Evolutionary conservation across 805 yeast genomes (phyloP), one percentile per base, ranked within the genome.

Genomic region (Wickerhamomyces chaumierensis): DNA sequence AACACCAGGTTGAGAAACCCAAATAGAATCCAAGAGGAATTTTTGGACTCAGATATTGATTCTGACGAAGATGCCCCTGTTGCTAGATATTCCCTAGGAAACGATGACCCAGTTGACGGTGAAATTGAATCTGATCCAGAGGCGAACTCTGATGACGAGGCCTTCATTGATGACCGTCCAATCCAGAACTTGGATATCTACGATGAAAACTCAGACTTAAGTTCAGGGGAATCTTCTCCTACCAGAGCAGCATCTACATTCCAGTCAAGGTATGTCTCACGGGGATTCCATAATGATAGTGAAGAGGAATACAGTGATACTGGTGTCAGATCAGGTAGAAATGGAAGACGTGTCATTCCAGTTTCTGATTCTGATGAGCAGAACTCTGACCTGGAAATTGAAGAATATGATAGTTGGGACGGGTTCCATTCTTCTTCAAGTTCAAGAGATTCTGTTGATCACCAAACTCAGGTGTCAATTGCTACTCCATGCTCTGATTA

Each of bases 1-100:
- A 80, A 81, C 4, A 60, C 73, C 41, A 53, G 74, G 25, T 68
- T 80, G 18, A 51, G 61, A 37, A 58, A 58, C 38, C 42, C 39
- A 18, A 25, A 19, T 17, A 15, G 25, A 18, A 31, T 18, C 31
- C 23, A 16, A 15, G 18, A 23, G 17, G 39, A 25, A 14, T 28
- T 29, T 31, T n/a, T 15, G 5, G n/a, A 18, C 16, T 18, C 31
- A 8, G 34, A 15, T 17, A 20, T 18, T 19, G 36, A 37, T 9
- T 11, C n/a, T 3, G 16, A 21, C 7, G 31, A 35, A 20, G 37
- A 35, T 5, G 27, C 2, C 25, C 31, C 27, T 31, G 16, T 31
- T 15, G 14, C 15, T 6, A 31, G 33, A 12, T 34, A 8, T 14
- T 7, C 5, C 9, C 4, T 15, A 12, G 20, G 19, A 6, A n/a